Conservation (phyloP, 495 filamentous ascomycete genomes). For the Penicillium atrosanguineum region DNA sequence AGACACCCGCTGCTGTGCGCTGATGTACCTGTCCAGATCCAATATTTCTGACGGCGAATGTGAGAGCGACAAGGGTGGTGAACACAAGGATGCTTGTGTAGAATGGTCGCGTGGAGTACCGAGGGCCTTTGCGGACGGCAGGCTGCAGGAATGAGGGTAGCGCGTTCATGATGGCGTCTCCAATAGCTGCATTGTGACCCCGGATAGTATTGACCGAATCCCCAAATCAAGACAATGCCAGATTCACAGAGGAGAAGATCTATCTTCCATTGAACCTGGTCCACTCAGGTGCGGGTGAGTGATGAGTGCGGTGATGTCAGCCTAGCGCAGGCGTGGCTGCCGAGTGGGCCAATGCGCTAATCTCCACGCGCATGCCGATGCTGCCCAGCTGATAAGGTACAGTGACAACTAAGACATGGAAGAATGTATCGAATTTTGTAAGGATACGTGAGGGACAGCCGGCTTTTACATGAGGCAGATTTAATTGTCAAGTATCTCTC, state of each 20-base stretch:
- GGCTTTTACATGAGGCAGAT: neutral
- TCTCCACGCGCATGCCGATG: constrained; percentile 1
- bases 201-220: neutral
- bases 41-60: constrained; percentile 17
- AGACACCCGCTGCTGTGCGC: constrained; percentile 5
- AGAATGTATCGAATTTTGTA: neutral
- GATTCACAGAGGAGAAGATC: neutral
- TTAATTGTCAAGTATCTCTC: neutral
- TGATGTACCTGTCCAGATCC: constrained; percentile 6
- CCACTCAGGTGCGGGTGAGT: constrained; percentile 9
- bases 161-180: constrained; percentile 23
- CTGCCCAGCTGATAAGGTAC: neutral
- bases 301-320: constrained; percentile 29
- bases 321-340: constrained; percentile 12
- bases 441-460: neutral
- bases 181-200: constrained; percentile 30
- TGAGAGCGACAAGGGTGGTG: constrained; percentile 25
- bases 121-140: constrained; percentile 25
- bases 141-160: constrained; percentile 24
- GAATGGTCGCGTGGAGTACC: constrained; percentile 39
- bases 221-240: neutral
- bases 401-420: neutral
- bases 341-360: constrained; percentile 23
- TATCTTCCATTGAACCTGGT: constrained; percentile 8
- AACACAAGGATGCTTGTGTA: constrained; percentile 35